Conservation (phyloP, 768 basidiomycete genomes). For the Cyclocybe aegerita region DNA sequence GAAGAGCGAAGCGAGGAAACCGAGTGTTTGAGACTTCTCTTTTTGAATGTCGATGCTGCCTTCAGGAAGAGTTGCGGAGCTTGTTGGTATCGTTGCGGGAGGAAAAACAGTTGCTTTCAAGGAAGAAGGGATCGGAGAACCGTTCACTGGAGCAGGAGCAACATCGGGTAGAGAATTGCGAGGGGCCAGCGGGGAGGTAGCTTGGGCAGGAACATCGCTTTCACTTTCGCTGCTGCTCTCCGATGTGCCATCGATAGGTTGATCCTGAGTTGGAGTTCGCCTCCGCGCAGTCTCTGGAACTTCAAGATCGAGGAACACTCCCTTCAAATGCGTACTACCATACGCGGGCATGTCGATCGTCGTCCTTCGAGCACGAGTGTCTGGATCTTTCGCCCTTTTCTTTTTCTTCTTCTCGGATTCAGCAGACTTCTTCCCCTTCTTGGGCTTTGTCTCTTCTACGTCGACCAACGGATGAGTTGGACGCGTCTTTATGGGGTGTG, state of each 20-base stretch:
- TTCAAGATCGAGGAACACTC: conserved; percentile 58
- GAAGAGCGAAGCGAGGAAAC: conserved; percentile 54
- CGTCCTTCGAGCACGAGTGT: conserved; percentile 54
- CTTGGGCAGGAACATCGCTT: conserved; percentile 1
- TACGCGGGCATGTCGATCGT: conserved; percentile 75
- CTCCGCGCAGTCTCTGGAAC: conserved; percentile 18
- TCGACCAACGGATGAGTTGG: conserved; percentile 59
- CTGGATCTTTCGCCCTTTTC: conserved; percentile 48
- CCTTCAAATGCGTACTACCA: conserved; percentile 70
- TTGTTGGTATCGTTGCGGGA: conserved; percentile 1
- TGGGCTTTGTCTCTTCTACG: conserved; percentile 23
- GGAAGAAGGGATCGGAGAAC: not conserved
- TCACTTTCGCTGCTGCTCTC: conserved; percentile 11
- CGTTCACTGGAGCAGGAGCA: not conserved
- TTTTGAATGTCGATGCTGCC: conserved; percentile 30
- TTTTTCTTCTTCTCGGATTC: conserved; percentile 37
- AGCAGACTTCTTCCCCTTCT: conserved; percentile 13
- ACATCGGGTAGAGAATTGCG: not conserved
- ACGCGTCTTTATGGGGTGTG: conserved; percentile 69
- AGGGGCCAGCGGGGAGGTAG: no score
- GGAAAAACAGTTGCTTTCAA: not conserved
- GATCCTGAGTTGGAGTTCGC: conserved; percentile 9
- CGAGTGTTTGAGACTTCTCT: conserved; percentile 48
- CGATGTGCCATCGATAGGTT: conserved; percentile 10
- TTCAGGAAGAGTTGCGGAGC: conserved; percentile 5